Conservation (phyloP, 495 filamentous ascomycete species). For the Aspergillus wentii region DNA sequence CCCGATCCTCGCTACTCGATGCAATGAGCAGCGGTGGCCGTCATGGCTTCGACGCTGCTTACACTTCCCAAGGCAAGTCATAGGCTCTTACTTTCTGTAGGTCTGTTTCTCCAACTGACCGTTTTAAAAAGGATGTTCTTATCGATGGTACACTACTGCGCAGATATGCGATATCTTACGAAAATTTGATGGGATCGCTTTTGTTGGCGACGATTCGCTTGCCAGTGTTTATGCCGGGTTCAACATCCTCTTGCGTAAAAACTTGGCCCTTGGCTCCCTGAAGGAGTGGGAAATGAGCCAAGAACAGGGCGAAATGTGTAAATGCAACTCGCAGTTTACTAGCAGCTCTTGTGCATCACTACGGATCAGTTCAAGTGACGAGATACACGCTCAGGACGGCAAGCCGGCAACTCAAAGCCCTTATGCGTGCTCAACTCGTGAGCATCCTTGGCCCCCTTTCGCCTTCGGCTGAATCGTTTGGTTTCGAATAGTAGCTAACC, state of each 20-base stretch:
- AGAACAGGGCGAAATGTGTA: slow-evolving; percentile 24
- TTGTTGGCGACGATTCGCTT: slow-evolving; percentile 42
- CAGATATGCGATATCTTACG: slow-evolving; percentile 48
- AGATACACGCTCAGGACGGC: slow-evolving; percentile 14
- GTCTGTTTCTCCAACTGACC: neutral
- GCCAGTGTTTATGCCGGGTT: slow-evolving; percentile 41
- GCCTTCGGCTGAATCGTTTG: no score
- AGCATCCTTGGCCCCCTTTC: slow-evolving; percentile 3
- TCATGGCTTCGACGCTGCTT: slow-evolving; percentile 43
- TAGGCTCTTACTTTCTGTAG: no score
- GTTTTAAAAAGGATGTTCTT: slow-evolving; percentile 33
- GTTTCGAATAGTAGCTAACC: slow-evolving; percentile 7
- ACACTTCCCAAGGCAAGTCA: slow-evolving; percentile 30
- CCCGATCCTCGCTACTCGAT: slow-evolving; percentile 31
- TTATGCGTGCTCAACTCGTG: slow-evolving; percentile 17
- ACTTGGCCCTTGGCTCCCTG: slow-evolving; percentile 37
- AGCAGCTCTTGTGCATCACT: slow-evolving; percentile 25
- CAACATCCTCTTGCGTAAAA: slow-evolving; percentile 43
- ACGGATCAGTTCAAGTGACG: slow-evolving; percentile 28
- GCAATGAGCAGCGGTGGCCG: slow-evolving; percentile 44
- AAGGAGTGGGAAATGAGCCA: slow-evolving; percentile 36
- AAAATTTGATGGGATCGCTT: slow-evolving; percentile 40
- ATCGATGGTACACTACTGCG: slow-evolving; percentile 39
- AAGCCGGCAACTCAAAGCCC: slow-evolving; percentile 11
- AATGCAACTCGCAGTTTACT: slow-evolving; percentile 40